Conservation (phyloP, 306 rosid species). For the Corylus americana region DNA sequence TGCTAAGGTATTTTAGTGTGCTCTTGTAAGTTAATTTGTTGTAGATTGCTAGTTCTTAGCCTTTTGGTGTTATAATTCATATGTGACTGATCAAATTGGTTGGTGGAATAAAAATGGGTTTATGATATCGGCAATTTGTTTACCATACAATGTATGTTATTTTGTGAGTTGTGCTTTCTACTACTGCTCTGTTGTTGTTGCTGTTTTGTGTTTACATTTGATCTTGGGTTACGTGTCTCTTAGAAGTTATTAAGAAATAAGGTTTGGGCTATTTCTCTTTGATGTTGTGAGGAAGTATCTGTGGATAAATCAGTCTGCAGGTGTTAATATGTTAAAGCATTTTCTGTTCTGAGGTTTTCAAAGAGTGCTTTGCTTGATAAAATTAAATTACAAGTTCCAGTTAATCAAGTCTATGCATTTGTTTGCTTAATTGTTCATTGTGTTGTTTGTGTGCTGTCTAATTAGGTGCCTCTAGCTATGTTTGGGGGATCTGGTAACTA, state of each 20-base stretch:
- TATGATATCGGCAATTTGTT: background rate
- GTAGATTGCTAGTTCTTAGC: background rate
- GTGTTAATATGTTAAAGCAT: no score
- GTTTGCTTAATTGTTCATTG: background rate
- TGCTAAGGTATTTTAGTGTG: constrained; percentile 45
- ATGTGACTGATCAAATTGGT: background rate
- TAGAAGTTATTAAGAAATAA: background rate
- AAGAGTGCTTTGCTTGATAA: background rate
- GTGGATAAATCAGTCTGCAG: no score
- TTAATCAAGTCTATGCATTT: background rate
- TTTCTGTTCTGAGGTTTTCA: no score
- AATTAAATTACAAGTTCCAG: background rate
- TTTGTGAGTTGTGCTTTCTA: background rate
- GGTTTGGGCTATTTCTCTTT: background rate
- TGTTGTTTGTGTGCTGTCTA: constrained; percentile 7
- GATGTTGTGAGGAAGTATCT: no score
- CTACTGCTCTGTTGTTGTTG: background rate
- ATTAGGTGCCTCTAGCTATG: no score
- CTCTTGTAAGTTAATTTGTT: background rate
- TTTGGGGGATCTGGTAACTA: no score
- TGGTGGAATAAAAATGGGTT: background rate
- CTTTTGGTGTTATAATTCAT: background rate
- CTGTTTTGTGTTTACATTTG: background rate
- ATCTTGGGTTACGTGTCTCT: background rate
- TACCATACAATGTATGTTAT: background rate